phyloP scores from a whole-genome alignment of 2,329 filamentous ascomycete species.

The Trichoderma endophyticum region DNA sequence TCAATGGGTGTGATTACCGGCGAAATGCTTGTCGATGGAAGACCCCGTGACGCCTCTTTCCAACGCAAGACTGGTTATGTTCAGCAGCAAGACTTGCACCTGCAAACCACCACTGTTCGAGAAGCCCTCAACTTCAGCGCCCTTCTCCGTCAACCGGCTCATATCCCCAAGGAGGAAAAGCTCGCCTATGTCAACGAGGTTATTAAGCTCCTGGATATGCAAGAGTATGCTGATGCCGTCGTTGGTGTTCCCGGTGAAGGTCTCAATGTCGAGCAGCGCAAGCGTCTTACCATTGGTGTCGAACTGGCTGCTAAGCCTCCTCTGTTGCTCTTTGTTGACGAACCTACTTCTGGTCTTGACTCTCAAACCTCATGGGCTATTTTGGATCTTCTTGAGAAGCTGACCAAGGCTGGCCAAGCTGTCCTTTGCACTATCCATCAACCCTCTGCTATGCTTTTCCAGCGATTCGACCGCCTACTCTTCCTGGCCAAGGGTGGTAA shows the following conservation, averaged over 20 bases:
- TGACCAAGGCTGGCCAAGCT: slow-evolving; percentile 84
- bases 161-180: slow-evolving; percentile 73
- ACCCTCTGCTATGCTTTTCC: slow-evolving; percentile 92
- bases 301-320: slow-evolving; percentile 90
- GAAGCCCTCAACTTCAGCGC: slow-evolving; percentile 87
- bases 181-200: slow-evolving; percentile 85
- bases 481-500: slow-evolving; percentile 73
- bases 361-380: slow-evolving; percentile 94
- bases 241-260: slow-evolving; percentile 89
- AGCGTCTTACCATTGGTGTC: slow-evolving; percentile 90
- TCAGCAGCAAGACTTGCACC: slow-evolving; percentile 87
- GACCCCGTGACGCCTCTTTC: slow-evolving; percentile 73
- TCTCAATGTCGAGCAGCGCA: slow-evolving; percentile 67
- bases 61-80: slow-evolving; percentile 91
- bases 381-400: slow-evolving; percentile 79
- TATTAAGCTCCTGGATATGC: slow-evolving; percentile 87
- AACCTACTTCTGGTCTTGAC: slow-evolving; percentile 92
- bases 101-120: slow-evolving; percentile 79
- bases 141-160: slow-evolving; percentile 74
- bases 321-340: slow-evolving; percentile 86
- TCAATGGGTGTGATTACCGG: slow-evolving; percentile 87
- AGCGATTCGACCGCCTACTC: slow-evolving; percentile 79
- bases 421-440: slow-evolving; percentile 98
- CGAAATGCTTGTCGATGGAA: slow-evolving; percentile 68
- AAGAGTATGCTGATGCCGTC: slow-evolving; percentile 83